phyloP scores from a whole-genome alignment of 164 flowering plant genomes.

The Magnolia officinalis region DNA sequence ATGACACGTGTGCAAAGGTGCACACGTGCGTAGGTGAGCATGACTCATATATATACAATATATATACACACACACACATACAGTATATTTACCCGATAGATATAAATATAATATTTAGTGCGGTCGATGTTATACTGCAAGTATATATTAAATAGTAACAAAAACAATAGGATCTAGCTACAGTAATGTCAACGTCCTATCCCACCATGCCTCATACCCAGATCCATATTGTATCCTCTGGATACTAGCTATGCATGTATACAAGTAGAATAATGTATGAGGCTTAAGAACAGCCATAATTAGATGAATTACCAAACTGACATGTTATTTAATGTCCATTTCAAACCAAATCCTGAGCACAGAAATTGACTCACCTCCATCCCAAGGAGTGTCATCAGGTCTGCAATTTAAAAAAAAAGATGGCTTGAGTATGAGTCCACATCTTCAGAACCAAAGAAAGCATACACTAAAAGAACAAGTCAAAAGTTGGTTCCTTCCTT shows the following conservation, averaged over 20 bases:
- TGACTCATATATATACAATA: too few relatives aligned
- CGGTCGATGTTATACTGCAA: too few relatives aligned
- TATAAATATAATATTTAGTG: too few relatives aligned
- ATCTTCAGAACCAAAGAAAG: neutral
- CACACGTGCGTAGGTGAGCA: too few relatives aligned
- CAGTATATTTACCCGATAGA: too few relatives aligned
- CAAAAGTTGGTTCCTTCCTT: neutral
- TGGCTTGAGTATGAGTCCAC: slow-evolving; percentile 5
- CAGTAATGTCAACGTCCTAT: neutral
- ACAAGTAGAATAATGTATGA: neutral
- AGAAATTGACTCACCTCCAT: slow-evolving; percentile 67
- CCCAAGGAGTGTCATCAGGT: slow-evolving; percentile 98
- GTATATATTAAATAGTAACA: too few relatives aligned
- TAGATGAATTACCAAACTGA: too few relatives aligned
- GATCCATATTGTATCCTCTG: neutral
- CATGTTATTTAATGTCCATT: too few relatives aligned
- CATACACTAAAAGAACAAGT: neutral
- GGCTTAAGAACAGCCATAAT: neutral
- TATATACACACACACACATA: too few relatives aligned
- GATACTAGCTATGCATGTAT: neutral
- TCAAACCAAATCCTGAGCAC: too few relatives aligned
- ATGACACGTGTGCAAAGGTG: too few relatives aligned
- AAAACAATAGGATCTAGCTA: neutral
- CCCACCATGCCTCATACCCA: neutral
- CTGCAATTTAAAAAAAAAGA: slow-evolving; percentile 51